phyloP scores from a whole-genome alignment of 2,329 filamentous ascomycete genomes.

The Uncinocarpus reesii region DNA sequence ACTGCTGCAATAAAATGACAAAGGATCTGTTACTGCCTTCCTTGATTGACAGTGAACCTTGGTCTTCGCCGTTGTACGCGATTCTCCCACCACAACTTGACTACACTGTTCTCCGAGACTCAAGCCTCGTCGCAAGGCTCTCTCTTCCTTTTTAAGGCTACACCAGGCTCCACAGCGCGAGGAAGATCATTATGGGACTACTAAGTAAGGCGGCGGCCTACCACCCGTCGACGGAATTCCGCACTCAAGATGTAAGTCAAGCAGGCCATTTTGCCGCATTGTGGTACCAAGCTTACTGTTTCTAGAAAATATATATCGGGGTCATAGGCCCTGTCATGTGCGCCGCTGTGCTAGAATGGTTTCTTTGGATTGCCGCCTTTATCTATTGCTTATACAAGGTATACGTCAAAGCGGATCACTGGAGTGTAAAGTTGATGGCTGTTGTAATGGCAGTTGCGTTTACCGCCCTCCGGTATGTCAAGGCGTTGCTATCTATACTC shows the following conservation, averaged over 20 bases:
- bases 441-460: constrained; percentile 65
- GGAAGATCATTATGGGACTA: not conserved
- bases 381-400: constrained; percentile 84
- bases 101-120: no score
- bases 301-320: constrained; percentile 70
- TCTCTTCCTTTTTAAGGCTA: no score
- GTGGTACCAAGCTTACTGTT: not conserved
- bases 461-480: constrained; percentile 57
- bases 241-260: constrained; percentile 30
- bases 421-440: constrained; percentile 70
- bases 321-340: constrained; percentile 74
- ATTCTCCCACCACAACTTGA: not conserved
- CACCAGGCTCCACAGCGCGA: no score
- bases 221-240: constrained; percentile 25
- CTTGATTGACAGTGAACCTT: not conserved
- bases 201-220: not conserved
- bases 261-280: not conserved
- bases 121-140: no score
- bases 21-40: not conserved
- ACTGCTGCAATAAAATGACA: not conserved
- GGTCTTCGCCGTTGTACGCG: no score
- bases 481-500: constrained; percentile 1
- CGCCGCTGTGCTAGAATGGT: constrained; percentile 81
- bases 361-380: constrained; percentile 89
- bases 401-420: constrained; percentile 78